These are phyloP conservation scores for Niebla homalea DNA, from an alignment of 495 filamentous ascomycete species.

Conservation along the genomic window DNA sequence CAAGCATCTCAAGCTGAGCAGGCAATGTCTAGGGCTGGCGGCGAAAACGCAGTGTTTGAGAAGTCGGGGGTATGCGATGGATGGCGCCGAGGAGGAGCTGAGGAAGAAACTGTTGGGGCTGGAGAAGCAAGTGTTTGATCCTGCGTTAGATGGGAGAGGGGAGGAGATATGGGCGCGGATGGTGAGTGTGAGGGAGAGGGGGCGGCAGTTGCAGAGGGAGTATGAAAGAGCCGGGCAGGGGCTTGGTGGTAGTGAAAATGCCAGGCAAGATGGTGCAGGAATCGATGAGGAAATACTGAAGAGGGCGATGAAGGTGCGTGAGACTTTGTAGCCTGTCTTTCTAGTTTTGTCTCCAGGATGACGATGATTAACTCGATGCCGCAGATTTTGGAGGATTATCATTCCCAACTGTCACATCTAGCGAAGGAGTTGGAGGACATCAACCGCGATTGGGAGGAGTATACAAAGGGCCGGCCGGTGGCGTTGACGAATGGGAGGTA, in stretches of 20 bases:
- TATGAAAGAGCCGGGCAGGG: slow-evolving; percentile 52
- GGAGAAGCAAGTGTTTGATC: slow-evolving; percentile 68
- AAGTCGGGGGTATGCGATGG: slow-evolving; percentile 84
- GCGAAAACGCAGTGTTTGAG: slow-evolving; percentile 84
- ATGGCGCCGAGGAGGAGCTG: slow-evolving; percentile 79
- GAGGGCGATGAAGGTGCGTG: slow-evolving; percentile 73
- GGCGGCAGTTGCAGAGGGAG: slow-evolving; percentile 64
- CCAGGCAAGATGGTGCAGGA: slow-evolving; percentile 31
- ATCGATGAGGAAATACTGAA: slow-evolving; percentile 68
- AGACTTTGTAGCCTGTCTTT: neutral
- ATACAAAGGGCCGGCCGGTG: slow-evolving; percentile 22
- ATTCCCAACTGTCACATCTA: slow-evolving; percentile 72
- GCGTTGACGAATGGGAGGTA: slow-evolving; percentile 25
- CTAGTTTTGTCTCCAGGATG: neutral
- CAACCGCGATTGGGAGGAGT: slow-evolving; percentile 65
- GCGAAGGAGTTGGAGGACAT: slow-evolving; percentile 69
- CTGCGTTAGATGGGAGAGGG: slow-evolving; percentile 62
- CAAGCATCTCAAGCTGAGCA: slow-evolving; percentile 65
- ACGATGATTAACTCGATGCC: slow-evolving; percentile 1
- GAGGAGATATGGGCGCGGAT: slow-evolving; percentile 98
- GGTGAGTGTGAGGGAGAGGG: slow-evolving; percentile 69
- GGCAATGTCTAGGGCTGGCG: slow-evolving; percentile 71
- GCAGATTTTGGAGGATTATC: slow-evolving; percentile 83
- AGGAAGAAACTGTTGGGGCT: slow-evolving; percentile 69
- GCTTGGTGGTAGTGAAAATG: slow-evolving; percentile 18